Percentiles rank a stretch among this genome's conserved stretches.
Evolutionary conservation across 2,329 filamentous ascomycete species (phyloP).

Genomic region (Thelonectria discophora): DNA sequence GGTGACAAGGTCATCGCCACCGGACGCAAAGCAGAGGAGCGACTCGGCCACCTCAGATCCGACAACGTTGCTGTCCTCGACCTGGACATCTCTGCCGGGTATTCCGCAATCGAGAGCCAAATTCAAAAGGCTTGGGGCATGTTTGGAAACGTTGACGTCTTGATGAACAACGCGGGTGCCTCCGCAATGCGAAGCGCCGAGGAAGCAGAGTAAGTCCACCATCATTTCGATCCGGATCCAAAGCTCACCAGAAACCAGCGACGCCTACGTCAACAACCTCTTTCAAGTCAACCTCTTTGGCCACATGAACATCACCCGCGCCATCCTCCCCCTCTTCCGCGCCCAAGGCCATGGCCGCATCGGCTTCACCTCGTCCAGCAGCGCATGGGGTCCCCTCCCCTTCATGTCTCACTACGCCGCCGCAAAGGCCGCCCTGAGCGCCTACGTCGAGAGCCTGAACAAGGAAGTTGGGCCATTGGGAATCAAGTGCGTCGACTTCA

Average conservation of each 20-base stretch:
- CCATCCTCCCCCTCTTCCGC: constrained; percentile 43
- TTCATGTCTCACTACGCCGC: constrained; percentile 45
- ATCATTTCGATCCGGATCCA: too few species aligned
- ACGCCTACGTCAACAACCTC: constrained; percentile 36
- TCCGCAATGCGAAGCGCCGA: constrained; percentile 42
- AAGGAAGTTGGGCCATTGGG: constrained; percentile 43
- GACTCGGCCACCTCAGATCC: constrained; percentile 40
- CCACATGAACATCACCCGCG: constrained; percentile 39
- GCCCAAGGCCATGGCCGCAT: constrained; percentile 36
- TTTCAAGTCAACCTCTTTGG: constrained; percentile 45
- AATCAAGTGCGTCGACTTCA: constrained; percentile 44
- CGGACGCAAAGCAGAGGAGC: constrained; percentile 39
- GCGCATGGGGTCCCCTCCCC: constrained; percentile 42
- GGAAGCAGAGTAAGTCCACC: constrained; percentile 44
- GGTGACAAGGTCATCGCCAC: constrained; percentile 46
- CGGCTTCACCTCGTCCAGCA: constrained; percentile 44
- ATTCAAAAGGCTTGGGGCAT: constrained; percentile 42
- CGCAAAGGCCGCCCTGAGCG: constrained; percentile 43
- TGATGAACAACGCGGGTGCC: constrained; percentile 49
- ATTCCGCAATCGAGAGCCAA: constrained; percentile 27
- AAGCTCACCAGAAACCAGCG: constrained; percentile 25
- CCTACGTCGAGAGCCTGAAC: constrained; percentile 43
- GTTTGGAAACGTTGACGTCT: constrained; percentile 46
- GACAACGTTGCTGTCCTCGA: constrained; percentile 41
- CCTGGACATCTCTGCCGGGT: constrained; percentile 43